These are phyloP conservation scores for Trametes maxima DNA, from an alignment of 768 basidiomycete genomes.

Conservation along the genomic window DNA sequence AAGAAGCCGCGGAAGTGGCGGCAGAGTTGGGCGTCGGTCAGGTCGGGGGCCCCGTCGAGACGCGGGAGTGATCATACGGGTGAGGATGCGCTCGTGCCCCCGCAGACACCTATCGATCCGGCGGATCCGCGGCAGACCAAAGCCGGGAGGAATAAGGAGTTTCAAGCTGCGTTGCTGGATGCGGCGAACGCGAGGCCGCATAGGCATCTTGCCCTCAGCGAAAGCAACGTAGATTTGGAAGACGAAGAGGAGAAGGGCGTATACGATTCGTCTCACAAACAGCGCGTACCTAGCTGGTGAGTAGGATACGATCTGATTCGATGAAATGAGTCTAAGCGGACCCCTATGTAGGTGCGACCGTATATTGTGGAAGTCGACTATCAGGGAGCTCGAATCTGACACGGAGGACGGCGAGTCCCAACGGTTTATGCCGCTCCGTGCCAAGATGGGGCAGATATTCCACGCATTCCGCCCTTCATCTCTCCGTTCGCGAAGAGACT, in stretches of 20 bases:
- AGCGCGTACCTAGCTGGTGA: slow-evolving; percentile 83
- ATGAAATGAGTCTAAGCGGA: background rate
- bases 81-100: background rate
- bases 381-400: slow-evolving; percentile 47
- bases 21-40: slow-evolving; percentile 17
- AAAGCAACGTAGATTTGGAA: slow-evolving; percentile 42
- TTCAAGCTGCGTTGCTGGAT: slow-evolving; percentile 16
- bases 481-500: slow-evolving; percentile 33
- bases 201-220: slow-evolving; percentile 29
- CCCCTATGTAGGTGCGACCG: slow-evolving; percentile 78
- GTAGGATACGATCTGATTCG: slow-evolving; percentile 26
- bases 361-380: slow-evolving; percentile 79
- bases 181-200: slow-evolving; percentile 16
- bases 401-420: slow-evolving; percentile 36
- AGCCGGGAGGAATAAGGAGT: slow-evolving; percentile 10
- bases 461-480: slow-evolving; percentile 51
- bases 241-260: slow-evolving; percentile 57
- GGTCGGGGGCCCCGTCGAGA: slow-evolving; percentile 5
- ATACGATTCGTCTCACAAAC: slow-evolving; percentile 81
- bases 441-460: slow-evolving; percentile 56
- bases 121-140: slow-evolving; percentile 14
- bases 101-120: slow-evolving; percentile 5
- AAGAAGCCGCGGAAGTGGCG: slow-evolving; percentile 17
- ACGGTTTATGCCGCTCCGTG: slow-evolving; percentile 38
- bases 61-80: slow-evolving; percentile 4